phyloP scores from a whole-genome alignment of 345 rosid genomes.

The Moricandia arvensis region DNA sequence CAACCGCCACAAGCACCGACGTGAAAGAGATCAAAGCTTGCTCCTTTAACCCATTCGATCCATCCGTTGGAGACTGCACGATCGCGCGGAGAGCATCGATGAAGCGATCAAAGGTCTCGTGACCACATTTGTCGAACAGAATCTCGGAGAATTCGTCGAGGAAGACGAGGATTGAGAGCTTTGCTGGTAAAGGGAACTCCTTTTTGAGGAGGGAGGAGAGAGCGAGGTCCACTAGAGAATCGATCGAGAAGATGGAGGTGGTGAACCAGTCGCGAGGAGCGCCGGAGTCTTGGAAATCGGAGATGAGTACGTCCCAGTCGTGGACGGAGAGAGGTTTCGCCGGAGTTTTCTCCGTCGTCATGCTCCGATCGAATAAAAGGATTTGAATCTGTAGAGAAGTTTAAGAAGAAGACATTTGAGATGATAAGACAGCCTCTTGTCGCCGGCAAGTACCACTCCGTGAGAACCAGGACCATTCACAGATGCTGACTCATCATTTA shows the following conservation, averaged over 20 bases:
- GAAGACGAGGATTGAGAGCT: conserved; percentile 67
- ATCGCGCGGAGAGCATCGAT: conserved; percentile 59
- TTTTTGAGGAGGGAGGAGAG: conserved; percentile 61
- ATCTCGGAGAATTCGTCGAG: conserved; percentile 68
- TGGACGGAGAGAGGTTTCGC: conserved; percentile 54
- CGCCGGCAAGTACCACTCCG: conserved; percentile 26
- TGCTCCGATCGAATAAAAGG: conserved; percentile 23
- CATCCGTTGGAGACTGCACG: conserved; percentile 73
- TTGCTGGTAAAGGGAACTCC: conserved; percentile 59
- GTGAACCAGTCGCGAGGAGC: conserved; percentile 56
- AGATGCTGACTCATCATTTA: conserved; percentile 29
- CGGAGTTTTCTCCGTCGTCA: conserved; percentile 43
- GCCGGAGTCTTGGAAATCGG: conserved; percentile 73
- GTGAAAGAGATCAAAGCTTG: conserved; percentile 80
- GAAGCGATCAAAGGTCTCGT: conserved; percentile 50
- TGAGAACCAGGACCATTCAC: conserved; percentile 23
- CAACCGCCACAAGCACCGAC: conserved; percentile 63
- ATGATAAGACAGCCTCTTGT: conserved; percentile 21
- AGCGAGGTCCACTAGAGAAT: conserved; percentile 56
- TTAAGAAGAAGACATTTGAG: conserved; percentile 19
- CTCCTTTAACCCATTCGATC: conserved; percentile 65
- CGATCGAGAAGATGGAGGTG: conserved; percentile 33
- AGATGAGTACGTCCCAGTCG: conserved; percentile 82
- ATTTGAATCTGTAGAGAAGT: conserved; percentile 26
- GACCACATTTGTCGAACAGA: conserved; percentile 28